phyloP scores from a whole-genome alignment of 169 alveolate species.

The Eimeria brunetti region DNA sequence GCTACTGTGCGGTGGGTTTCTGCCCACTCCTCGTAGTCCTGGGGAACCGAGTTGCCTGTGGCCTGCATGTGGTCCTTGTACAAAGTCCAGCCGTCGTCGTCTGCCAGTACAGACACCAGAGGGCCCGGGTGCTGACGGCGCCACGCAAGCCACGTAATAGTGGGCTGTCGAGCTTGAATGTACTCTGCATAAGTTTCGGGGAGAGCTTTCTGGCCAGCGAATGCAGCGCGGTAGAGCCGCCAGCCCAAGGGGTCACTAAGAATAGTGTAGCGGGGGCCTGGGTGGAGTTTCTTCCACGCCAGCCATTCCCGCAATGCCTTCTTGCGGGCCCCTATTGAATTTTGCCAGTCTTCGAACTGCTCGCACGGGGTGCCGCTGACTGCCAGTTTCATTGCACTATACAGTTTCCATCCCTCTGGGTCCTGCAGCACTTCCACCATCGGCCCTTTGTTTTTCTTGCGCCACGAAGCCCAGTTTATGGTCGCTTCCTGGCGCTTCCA shows the following conservation, averaged over 20 bases:
- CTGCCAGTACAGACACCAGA: slow-evolving; percentile 42
- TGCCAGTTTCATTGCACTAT: slow-evolving; percentile 67
- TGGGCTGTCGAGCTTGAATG: slow-evolving; percentile 59
- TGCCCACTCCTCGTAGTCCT: slow-evolving; percentile 57
- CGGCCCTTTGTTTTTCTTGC: slow-evolving; percentile 61
- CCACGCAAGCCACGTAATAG: slow-evolving; percentile 74
- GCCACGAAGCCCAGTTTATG: slow-evolving; percentile 72
- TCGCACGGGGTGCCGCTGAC: slow-evolving; percentile 42
- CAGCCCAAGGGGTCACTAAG: slow-evolving; percentile 69
- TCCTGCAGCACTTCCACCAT: slow-evolving; percentile 76
- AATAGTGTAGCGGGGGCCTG: slow-evolving; percentile 47
- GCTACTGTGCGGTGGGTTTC: slow-evolving; percentile 38
- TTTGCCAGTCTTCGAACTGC: slow-evolving; percentile 59
- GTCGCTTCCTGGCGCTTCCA: slow-evolving; percentile 62
- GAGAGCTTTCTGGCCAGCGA: slow-evolving; percentile 53
- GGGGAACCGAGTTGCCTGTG: slow-evolving; percentile 67
- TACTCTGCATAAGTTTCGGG: slow-evolving; percentile 64
- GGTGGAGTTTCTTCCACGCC: slow-evolving; percentile 64
- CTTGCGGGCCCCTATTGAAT: slow-evolving; percentile 51
- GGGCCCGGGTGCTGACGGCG: slow-evolving; percentile 76
- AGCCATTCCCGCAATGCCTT: slow-evolving; percentile 65
- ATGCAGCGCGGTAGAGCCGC: slow-evolving; percentile 67
- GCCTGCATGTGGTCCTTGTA: slow-evolving; percentile 67
- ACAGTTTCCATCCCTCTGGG: slow-evolving; percentile 78
- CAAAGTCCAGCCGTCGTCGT: slow-evolving; percentile 60